Evolutionary conservation across 1,284 basidiomycete species (phyloP).

Genomic region (Trichosporon inkin): DNA sequence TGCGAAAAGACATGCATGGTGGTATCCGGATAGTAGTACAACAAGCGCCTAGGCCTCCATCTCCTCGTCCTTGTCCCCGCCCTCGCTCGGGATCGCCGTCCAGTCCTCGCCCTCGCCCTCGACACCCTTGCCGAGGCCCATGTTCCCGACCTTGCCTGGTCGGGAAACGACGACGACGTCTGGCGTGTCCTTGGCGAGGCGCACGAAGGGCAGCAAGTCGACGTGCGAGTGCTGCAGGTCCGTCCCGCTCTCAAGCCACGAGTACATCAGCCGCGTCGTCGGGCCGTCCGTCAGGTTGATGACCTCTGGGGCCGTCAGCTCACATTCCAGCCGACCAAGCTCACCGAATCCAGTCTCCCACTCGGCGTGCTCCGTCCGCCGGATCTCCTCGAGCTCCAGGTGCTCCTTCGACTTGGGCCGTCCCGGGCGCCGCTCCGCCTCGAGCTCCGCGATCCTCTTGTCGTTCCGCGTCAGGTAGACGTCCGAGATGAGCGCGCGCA

Average conservation of each 20-base stretch:
- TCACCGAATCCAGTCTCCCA: conserved; percentile 79
- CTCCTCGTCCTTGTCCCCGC: conserved; percentile 11
- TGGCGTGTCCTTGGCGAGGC: conserved; percentile 30
- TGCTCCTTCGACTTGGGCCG: conserved; percentile 71
- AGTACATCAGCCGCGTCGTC: conserved; percentile 68
- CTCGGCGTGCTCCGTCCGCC: conserved; percentile 63
- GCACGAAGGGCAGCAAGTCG: conserved; percentile 54
- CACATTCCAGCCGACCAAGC: conserved; percentile 37
- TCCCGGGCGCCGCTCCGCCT: conserved; percentile 64
- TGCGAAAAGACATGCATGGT: neutral
- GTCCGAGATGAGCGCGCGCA: conserved; percentile 65
- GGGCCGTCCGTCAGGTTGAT: conserved; percentile 70
- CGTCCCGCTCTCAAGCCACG: conserved; percentile 68
- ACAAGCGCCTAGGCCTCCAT: conserved; percentile 16
- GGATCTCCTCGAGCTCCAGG: conserved; percentile 66
- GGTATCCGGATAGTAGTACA: conserved; percentile 8
- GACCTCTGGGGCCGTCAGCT: conserved; percentile 59
- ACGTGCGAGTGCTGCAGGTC: conserved; percentile 58
- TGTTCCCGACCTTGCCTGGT: conserved; percentile 29
- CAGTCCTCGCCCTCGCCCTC: conserved; percentile 25
- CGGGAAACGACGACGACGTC: conserved; percentile 31
- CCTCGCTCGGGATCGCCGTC: conserved; percentile 8
- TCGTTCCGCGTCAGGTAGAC: conserved; percentile 73
- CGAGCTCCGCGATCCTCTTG: conserved; percentile 62
- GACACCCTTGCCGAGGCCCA: conserved; percentile 33